Evolutionary conservation across 257 asterid species (phyloP), one percentile per base, ranked within the genome.

Genomic region (Craterostigma plantagineum): DNA sequence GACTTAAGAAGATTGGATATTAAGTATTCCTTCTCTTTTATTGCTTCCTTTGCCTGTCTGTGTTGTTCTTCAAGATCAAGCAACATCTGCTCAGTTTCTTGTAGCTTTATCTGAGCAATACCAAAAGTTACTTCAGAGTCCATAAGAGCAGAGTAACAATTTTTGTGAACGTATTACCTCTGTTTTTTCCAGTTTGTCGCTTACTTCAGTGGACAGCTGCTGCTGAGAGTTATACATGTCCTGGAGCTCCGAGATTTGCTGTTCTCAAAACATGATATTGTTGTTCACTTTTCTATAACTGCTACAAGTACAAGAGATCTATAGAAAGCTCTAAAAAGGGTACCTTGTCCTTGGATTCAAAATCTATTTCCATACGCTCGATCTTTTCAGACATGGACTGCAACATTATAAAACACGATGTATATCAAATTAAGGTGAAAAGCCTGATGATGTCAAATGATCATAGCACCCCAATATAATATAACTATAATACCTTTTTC

Each of bases 361-460:
- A 60, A 57, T 75, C 92, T 46, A 82, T 91, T 58, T 87, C 98
- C 99, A 90, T 72, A 7, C 74, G 81, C 60, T 79, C 96, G 63
- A 90, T 71, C 70, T 81, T 90, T 61, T 90, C 96, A 3, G 94
- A 51, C 96, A 90, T 90, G 39, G 92, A 94, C 99, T 90, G 68
- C 52, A 44, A 49, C 38, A 35, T 33, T 18, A 30, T 16, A 27
- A 52, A 51, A 50, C 12, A 33, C 17, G 13, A n/a, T n/a, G n/a
- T n/a, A n/a, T n/a, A n/a, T n/a, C n/a, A n/a, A n/a, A n/a, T n/a
- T n/a, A n/a, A n/a, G n/a, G n/a, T n/a, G n/a, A n/a, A n/a, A n/a
- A n/a, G n/a, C n/a, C n/a, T n/a, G n/a, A n/a, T n/a, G n/a, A n/a
- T n/a, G n/a, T n/a, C n/a, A n/a, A n/a, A n/a, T n/a, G n/a, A n/a